phyloP scores from a whole-genome alignment of 176 grass and related monocot species.

The Puya raimondii region DNA sequence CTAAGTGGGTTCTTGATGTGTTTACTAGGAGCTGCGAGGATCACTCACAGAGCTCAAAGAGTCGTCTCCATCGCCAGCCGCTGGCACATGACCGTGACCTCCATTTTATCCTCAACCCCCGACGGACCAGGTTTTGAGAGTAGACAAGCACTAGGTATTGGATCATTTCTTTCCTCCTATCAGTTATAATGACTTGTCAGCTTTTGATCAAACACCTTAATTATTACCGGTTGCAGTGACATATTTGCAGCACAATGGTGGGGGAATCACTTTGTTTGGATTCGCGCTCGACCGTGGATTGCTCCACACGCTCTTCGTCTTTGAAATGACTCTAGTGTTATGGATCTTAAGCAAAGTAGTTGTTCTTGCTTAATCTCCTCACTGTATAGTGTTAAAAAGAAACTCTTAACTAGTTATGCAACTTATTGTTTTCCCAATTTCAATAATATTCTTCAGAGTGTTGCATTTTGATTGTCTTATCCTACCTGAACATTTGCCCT shows the following conservation, averaged over 20 bases:
- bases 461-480: too few relatives aligned
- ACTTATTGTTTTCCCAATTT: too few relatives aligned
- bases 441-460: too few relatives aligned
- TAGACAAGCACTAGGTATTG: conserved; percentile 65
- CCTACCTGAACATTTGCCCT: too few relatives aligned
- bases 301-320: conserved; percentile 88
- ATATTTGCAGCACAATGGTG: conserved; percentile 74
- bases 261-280: conserved; percentile 81
- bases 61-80: conserved; percentile 71
- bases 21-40: conserved; percentile 62
- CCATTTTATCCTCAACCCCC: background rate
- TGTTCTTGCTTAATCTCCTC: conserved; percentile 25
- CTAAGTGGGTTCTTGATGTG: conserved; percentile 94
- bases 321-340: conserved; percentile 91
- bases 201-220: background rate
- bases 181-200: background rate
- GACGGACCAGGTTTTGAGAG: conserved; percentile 15
- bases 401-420: too few relatives aligned
- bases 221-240: conserved; percentile 33
- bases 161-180: background rate
- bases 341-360: conserved; percentile 94
- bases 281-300: conserved; percentile 76
- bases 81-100: conserved; percentile 53
- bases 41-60: conserved; percentile 77
- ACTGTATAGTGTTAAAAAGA: too few relatives aligned